These are phyloP conservation scores for Lachnellula suecica DNA, from an alignment of 2,329 filamentous ascomycete genomes.

Conservation along the genomic window DNA sequence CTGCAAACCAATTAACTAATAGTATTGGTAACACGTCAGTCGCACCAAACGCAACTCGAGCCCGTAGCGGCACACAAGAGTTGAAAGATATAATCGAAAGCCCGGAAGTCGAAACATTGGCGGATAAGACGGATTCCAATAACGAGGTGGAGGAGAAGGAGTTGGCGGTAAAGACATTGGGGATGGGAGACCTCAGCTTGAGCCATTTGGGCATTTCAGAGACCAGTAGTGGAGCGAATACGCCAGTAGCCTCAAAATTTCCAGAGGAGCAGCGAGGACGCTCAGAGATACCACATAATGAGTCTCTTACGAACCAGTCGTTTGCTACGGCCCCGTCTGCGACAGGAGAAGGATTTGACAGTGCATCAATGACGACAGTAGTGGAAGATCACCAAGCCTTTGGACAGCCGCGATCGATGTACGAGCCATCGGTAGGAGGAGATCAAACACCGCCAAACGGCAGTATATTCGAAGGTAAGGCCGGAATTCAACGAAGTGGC, in stretches of 20 bases:
- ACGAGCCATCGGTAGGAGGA: slow-evolving; percentile 48
- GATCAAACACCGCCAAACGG: slow-evolving; percentile 66
- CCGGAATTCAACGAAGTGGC: slow-evolving; percentile 49
- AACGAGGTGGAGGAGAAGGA: slow-evolving; percentile 55
- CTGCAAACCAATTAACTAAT: slow-evolving; percentile 72
- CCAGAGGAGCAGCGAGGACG: slow-evolving; percentile 38
- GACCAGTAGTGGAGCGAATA: slow-evolving; percentile 50
- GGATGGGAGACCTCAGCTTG: slow-evolving; percentile 83
- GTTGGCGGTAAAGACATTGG: slow-evolving; percentile 83
- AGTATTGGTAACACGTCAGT: slow-evolving; percentile 69
- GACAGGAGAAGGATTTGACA: slow-evolving; percentile 21
- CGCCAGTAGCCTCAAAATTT: slow-evolving; percentile 56
- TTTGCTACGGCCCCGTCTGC: slow-evolving; percentile 1
- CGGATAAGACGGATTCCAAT: slow-evolving; percentile 31
- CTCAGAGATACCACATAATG: slow-evolving; percentile 25
- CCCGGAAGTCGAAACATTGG: slow-evolving; percentile 33
- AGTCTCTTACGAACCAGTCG: slow-evolving; percentile 9
- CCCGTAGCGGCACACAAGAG: slow-evolving; percentile 35
- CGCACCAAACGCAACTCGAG: slow-evolving; percentile 50
- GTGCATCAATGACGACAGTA: slow-evolving; percentile 14
- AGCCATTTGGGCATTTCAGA: slow-evolving; percentile 82
- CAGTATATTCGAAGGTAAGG: slow-evolving; percentile 64
- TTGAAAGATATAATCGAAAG: slow-evolving; percentile 29
- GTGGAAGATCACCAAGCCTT: slow-evolving; percentile 26
- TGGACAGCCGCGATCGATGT: slow-evolving; percentile 46